A percentile compares a stretch with the other conserved stretches of the same genome.
Conservation (phyloP, 2,329 filamentous ascomycete species). For the Talaromyces rugulosus region DNA sequence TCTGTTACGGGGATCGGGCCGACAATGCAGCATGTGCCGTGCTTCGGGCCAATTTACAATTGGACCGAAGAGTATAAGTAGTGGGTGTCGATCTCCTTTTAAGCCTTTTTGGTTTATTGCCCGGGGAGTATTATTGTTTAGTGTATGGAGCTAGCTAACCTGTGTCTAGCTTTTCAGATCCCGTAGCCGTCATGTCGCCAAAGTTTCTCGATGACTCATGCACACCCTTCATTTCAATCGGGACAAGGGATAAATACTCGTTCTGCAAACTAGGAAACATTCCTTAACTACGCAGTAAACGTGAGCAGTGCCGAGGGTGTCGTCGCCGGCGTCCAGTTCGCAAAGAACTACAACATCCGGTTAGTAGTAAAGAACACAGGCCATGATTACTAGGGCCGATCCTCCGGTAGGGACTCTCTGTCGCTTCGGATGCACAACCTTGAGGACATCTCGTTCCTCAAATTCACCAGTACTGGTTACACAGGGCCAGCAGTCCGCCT, state of each 20-base stretch:
- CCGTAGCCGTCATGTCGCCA: constrained; percentile 29
- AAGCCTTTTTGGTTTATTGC: background rate
- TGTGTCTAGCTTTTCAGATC: constrained; percentile 12
- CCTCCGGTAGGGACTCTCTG: constrained; percentile 43
- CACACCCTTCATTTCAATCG: constrained; percentile 23
- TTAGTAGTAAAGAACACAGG: constrained; percentile 10
- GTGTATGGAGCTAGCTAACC: background rate
- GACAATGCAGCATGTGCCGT: constrained; percentile 1
- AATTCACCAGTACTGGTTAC: constrained; percentile 14
- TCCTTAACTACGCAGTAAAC: constrained; percentile 31
- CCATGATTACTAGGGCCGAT: constrained; percentile 38
- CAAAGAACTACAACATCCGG: constrained; percentile 11
- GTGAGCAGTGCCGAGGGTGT: constrained; percentile 18
- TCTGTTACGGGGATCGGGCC: constrained; percentile 23
- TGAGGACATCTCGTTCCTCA: constrained; percentile 40
- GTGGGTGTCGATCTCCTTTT: background rate
- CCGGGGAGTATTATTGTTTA: background rate
- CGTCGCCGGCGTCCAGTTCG: constrained; percentile 3
- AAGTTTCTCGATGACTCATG: constrained; percentile 30
- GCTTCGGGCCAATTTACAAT: constrained; percentile 1
- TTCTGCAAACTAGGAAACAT: constrained; percentile 27
- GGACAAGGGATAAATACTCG: background rate
- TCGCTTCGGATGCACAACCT: constrained; percentile 49
- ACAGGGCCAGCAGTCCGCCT: constrained; percentile 1
- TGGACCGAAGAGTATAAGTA: background rate